These are phyloP conservation scores for Cytidiella melzeri DNA, from an alignment of 768 basidiomycete species.

Conservation along the genomic window DNA sequence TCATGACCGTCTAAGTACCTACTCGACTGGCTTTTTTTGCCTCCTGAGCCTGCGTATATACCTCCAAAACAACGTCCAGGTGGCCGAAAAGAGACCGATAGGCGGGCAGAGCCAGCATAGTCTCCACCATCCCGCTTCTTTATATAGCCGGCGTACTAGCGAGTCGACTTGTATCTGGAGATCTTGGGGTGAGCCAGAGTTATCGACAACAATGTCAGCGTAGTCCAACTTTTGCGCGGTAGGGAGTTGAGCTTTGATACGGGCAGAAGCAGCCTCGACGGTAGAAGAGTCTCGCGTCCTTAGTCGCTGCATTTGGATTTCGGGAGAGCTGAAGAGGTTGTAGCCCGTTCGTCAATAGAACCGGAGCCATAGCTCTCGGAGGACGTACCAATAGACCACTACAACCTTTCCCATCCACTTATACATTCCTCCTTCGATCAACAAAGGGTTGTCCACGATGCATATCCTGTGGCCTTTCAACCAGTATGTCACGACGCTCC, in stretches of 20 bases:
- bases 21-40: no score
- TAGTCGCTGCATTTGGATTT: slow-evolving; percentile 79
- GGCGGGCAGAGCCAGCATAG: slow-evolving; percentile 61
- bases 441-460: slow-evolving; percentile 84
- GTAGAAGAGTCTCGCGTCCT: slow-evolving; percentile 68
- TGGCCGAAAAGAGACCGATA: slow-evolving; percentile 40
- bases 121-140: slow-evolving; percentile 54
- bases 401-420: slow-evolving; percentile 77
- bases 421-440: slow-evolving; percentile 87
- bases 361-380: not conserved
- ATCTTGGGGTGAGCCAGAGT: slow-evolving; percentile 71
- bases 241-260: slow-evolving; percentile 76
- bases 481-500: slow-evolving; percentile 66
- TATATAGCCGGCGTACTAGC: slow-evolving; percentile 35
- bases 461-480: slow-evolving; percentile 70
- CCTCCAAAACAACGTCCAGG: slow-evolving; percentile 33
- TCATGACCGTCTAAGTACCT: no score
- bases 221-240: slow-evolving; percentile 76
- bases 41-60: slow-evolving; percentile 14
- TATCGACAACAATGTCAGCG: slow-evolving; percentile 85
- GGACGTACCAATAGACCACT: slow-evolving; percentile 86
- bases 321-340: slow-evolving; percentile 53
- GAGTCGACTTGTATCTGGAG: slow-evolving; percentile 50
- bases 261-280: slow-evolving; percentile 58
- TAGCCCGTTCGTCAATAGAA: not conserved